Evolutionary conservation across 2,329 filamentous ascomycete genomes (phyloP).

Genomic region (Epichloe bromicola): DNA sequence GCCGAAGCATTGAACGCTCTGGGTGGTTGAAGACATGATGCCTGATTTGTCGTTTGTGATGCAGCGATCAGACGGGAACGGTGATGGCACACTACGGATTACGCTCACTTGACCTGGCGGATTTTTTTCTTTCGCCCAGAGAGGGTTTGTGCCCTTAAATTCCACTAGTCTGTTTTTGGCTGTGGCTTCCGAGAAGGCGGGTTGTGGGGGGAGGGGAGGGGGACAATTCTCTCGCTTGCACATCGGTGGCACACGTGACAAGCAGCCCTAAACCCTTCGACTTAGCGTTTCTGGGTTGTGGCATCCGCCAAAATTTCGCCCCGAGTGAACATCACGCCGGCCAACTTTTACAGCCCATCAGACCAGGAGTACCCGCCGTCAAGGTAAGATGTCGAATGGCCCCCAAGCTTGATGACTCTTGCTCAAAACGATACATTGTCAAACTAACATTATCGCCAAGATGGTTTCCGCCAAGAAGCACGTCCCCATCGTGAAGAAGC

Average conservation of each 20-base stretch:
- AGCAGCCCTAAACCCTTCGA: constrained; percentile 22
- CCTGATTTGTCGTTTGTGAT: constrained; percentile 19
- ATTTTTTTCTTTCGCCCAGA: constrained; percentile 11
- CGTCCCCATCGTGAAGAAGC: constrained; percentile 99
- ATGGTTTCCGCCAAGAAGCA: constrained; percentile 99
- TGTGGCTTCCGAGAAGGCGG: background rate
- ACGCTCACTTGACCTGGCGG: constrained; percentile 1
- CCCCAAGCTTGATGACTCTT: background rate
- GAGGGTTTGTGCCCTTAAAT: constrained; percentile 22
- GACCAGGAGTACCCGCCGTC: constrained; percentile 25
- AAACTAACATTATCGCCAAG: constrained; percentile 33
- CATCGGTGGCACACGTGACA: constrained; percentile 15
- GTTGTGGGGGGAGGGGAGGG: background rate
- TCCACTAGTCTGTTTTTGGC: constrained; percentile 14
- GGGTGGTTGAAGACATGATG: constrained; percentile 63
- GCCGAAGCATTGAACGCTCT: constrained; percentile 96
- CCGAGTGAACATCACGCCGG: constrained; percentile 22
- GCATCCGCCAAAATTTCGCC: constrained; percentile 24
- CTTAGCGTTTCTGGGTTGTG: constrained; percentile 14
- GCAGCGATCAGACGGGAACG: constrained; percentile 4
- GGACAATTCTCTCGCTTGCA: background rate
- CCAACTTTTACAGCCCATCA: constrained; percentile 22
- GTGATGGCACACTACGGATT: background rate
- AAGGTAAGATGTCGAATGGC: constrained; percentile 21
- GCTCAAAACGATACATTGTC: background rate